Evolutionary conservation across 1,284 basidiomycete species (phyloP).

Genomic region (Ganoderma meredithae): DNA sequence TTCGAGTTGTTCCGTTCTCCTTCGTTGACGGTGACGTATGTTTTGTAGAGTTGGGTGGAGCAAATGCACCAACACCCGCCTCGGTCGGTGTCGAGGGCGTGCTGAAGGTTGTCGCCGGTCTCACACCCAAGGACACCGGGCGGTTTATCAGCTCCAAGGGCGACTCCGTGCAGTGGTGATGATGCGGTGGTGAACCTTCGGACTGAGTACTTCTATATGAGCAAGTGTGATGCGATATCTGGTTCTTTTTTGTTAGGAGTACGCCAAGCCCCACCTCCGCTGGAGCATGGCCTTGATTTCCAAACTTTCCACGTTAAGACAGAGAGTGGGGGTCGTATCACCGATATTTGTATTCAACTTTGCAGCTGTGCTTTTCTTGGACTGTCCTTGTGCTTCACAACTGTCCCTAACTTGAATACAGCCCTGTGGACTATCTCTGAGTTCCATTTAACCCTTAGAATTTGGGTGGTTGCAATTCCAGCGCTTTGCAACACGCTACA

Average conservation of each 20-base stretch:
- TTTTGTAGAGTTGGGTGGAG: conserved; percentile 11
- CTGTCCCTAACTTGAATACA: no score
- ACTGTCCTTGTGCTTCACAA: no score
- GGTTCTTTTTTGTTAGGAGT: not conserved
- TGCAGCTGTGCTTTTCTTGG: no score
- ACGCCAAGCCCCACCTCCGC: not conserved
- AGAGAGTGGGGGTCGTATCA: no score
- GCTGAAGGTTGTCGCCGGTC: conserved; percentile 6
- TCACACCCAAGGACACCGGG: conserved; percentile 12
- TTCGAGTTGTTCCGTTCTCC: not conserved
- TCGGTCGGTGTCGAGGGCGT: conserved; percentile 12
- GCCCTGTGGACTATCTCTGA: no score
- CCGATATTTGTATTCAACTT: no score
- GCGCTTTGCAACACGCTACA: no score
- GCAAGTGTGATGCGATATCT: no score
- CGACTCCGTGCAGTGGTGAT: conserved; percentile 11
- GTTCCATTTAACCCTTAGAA: no score
- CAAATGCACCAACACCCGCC: not conserved
- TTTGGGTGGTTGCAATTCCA: no score
- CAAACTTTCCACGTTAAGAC: no score
- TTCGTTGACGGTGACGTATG: not conserved
- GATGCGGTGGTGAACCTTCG: not conserved
- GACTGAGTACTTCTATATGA: not conserved
- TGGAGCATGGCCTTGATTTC: no score
- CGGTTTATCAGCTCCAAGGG: conserved; percentile 15